phyloP scores from a whole-genome alignment of 495 filamentous ascomycete genomes.

The Hypoxylon trugodes region DNA sequence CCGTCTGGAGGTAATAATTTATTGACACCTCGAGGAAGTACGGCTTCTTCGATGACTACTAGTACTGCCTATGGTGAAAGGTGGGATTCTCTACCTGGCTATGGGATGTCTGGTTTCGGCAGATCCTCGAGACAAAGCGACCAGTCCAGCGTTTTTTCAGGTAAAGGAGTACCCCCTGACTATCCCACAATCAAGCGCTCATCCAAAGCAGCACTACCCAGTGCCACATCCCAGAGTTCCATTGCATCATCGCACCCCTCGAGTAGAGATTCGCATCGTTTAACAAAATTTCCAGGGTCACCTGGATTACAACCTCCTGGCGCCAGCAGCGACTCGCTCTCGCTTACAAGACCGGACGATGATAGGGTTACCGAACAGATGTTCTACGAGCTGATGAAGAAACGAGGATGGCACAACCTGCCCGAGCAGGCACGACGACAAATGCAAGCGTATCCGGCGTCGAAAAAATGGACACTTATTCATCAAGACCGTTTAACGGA shows the following conservation, averaged over 20 bases:
- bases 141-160: slow-evolving; percentile 65
- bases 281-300: slow-evolving; percentile 54
- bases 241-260: slow-evolving; percentile 56
- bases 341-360: slow-evolving; percentile 75
- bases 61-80: slow-evolving; percentile 59
- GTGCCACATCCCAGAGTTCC: slow-evolving; percentile 59
- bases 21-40: slow-evolving; percentile 60
- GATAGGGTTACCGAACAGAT: slow-evolving; percentile 89
- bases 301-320: slow-evolving; percentile 54
- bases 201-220: slow-evolving; percentile 61
- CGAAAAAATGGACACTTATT: slow-evolving; percentile 97
- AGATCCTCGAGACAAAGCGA: slow-evolving; percentile 54
- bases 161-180: slow-evolving; percentile 76
- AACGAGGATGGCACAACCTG: slow-evolving; percentile 94
- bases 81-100: slow-evolving; percentile 73
- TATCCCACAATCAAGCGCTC: slow-evolving; percentile 74
- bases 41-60: slow-evolving; percentile 58
- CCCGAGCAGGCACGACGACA: slow-evolving; percentile 95
- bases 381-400: slow-evolving; percentile 94
- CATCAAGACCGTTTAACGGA: slow-evolving; percentile 94
- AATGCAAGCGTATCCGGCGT: slow-evolving; percentile 91
- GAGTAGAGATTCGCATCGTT: slow-evolving; percentile 59
- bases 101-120: slow-evolving; percentile 38
- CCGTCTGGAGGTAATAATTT: slow-evolving; percentile 41
- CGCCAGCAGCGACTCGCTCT: slow-evolving; percentile 64